Evolutionary conservation across 306 rosid genomes (phyloP), one percentile per base, ranked within the genome.

Genomic region (Fragaria ananassa): DNA sequence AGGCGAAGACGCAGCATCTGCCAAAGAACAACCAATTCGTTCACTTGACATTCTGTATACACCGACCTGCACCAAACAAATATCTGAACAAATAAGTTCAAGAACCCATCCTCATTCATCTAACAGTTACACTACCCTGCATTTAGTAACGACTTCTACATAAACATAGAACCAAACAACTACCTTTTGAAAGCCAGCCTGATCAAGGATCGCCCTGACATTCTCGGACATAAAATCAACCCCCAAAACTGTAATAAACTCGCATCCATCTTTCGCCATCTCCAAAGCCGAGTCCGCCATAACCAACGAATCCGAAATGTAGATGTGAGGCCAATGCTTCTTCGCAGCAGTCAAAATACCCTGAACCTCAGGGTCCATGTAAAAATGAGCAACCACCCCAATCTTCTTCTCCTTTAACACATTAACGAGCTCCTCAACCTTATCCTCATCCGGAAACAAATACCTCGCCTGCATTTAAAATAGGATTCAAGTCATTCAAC

Each of bases 281-380:
- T 83, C 87, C 70, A 92, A 90, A 7, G 99, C 98, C 0, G 94
- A 67, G 84, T 95, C 99, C 21, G 99, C 99, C 99, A 92, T 95
- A 74, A 95, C 99, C 80, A 95, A 79, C 6, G 99, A 95, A 86
- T 95, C 99, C 54, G 99, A 95, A 84, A 95, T 88, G 85, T 95
- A 80, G 70, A 95, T 95, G 79, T 95, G 97, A 56, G 99, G 96
- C 99, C 99, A 95, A 79, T 82, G 93, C 83, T 91, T 92, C 88
- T 92, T 90, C 57, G 99, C 99, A 79, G 99, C 92, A 62, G 96
- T 92, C 80, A 92, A 81, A 72, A 95, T 72, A 64, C 99, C 99
- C 78, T 95, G 99, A 10, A 95, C 96, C 82, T 95, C 97, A 58
- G 99, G 99, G 82, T 95, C 99, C 99, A 95, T 95, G 90, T 92